Evolutionary conservation across 2,329 filamentous ascomycete species (phyloP), one percentile per base, ranked within the genome.

Genomic region (Chaetomiaceae sp.): DNA sequence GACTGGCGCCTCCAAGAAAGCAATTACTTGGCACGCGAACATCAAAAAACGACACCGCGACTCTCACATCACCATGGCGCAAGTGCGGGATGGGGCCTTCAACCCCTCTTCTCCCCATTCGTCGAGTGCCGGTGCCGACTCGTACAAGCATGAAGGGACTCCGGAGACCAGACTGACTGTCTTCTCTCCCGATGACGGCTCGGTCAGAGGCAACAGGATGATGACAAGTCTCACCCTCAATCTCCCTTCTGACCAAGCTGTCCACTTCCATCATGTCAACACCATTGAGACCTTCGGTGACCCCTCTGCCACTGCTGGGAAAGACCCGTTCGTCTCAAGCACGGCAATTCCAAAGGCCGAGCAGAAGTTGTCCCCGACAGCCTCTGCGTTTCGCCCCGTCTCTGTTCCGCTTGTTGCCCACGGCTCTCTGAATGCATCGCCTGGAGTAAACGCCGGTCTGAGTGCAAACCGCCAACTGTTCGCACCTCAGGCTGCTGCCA

Each of bases 101-200:
- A 71, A 72, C 58, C 68, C 71, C 5, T 65, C 73, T 27, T 80
- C 78, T 3, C 76, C 78, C 39, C 72, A 69, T 51, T 79, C 78
- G 0, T 77, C 76, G 2, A 70, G 63, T 47, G 77, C 74, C 40
- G 73, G 70, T 17, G 73, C 72, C 27, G 78, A 79, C 45, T 84
- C 82, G 10, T 76, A 74, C 61, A 76, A 80, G 25, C 60, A 66
- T 40, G 64, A 67, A 58, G 78, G 76, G 14, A 87, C 85, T 5
- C 83, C 84, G 0, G 81, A 85, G 52, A 85, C 83, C 7, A 78
- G 76, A 44, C 58, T 84, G 37, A 83, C 82, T 5, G 69, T 77
- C 5, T 85, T 86, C 62, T 86, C 83, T 4, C 82, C 83, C 0
- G 77, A 81, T 14, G 79, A 81, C 35, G 66, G 66, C 45, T 73